Percentiles rank a stretch among this genome's conserved stretches.
phyloP scores from a whole-genome alignment of 352 stramenopile genomes.

The Globisporangium spinosum region DNA sequence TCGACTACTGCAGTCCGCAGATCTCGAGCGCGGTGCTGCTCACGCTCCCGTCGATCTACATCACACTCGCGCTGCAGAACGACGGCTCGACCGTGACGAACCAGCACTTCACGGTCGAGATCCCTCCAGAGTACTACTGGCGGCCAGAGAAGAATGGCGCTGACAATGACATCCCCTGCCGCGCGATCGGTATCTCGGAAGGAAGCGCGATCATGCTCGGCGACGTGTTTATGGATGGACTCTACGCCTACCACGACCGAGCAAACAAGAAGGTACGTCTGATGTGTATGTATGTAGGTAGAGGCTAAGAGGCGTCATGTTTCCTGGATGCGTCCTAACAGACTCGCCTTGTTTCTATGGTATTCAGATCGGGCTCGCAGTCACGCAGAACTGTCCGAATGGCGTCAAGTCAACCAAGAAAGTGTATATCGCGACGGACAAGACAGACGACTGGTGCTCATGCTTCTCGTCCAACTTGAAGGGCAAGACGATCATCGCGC shows the following conservation, averaged over 20 bases:
- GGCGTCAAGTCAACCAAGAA: constrained; percentile 72
- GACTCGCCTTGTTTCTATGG: neutral
- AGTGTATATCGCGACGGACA: constrained; percentile 36
- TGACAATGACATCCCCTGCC: constrained; percentile 47
- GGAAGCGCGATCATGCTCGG: constrained; percentile 63
- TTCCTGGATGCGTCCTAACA: neutral
- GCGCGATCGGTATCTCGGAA: constrained; percentile 77
- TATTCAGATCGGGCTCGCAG: constrained; percentile 47
- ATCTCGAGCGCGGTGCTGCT: constrained; percentile 47
- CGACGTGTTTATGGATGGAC: constrained; percentile 83
- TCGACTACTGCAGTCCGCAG: constrained; percentile 68
- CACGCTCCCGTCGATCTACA: constrained; percentile 71
- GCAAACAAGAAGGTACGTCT: constrained; percentile 32
- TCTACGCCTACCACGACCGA: constrained; percentile 78
- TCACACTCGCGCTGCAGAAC: constrained; percentile 60
- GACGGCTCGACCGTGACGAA: constrained; percentile 42
- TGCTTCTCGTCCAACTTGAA: constrained; percentile 70
- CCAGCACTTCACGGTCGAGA: constrained; percentile 72
- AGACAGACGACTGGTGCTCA: constrained; percentile 52
- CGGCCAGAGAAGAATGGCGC: constrained; percentile 72
- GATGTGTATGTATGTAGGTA: neutral
- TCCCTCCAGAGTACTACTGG: constrained; percentile 83
- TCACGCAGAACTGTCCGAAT: constrained; percentile 79
- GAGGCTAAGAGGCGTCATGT: too few relatives aligned
- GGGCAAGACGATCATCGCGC: constrained; percentile 50